Base-by-base conservation (phyloP, 2,329 filamentous ascomycete genomes). In the Aspergillus piperis region DNA sequence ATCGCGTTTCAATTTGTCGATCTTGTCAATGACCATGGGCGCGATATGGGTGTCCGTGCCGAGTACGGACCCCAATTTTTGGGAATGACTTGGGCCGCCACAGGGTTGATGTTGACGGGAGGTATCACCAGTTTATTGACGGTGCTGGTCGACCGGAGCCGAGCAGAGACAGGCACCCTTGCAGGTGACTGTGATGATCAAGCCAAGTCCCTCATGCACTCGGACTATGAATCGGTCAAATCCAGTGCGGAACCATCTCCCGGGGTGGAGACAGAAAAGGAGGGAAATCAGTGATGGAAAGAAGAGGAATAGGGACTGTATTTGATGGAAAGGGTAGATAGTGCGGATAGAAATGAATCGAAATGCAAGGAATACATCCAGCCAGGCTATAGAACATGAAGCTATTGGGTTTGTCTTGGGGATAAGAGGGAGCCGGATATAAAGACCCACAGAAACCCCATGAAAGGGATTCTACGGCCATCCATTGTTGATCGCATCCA, bases 21-120 rank as follows among this genome's bases (percentile, higher is more conserved):
- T 17, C 68, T 83, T 0, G 80, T 88, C 62, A 86, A 86, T 62
- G 70, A 82, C 27, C 79, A 84, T 57, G 84, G 83, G 4, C 72
- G 80, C 15, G 70, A 76, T 0, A 77, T 84, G 25, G 81, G 83
- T 0, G 71, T 87, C 8, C 72, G 75, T 17, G 83, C 82, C 50
- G 71, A 77, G 21, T 79, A 77, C 60, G 86, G 86, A 0, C 73
- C 68, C 15, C 84, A 82, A 64, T 88, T 87, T 66, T 66, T 88
- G 55, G 80, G 77, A 0, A 73, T 89, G 64, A 87, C 85, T 2
- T 89, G 86, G 86, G 80, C 82, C 2, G 81, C 84, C 0, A 83
- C 82, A 17, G 71, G 64, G 5, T 53, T 76, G 41, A 62, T 74
- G 39, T 54, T 76, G 10, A 56, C 70, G 44, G 73, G 73, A 3